Conservation (phyloP, 345 rosid species). For the Pelargonium nanum region DNA sequence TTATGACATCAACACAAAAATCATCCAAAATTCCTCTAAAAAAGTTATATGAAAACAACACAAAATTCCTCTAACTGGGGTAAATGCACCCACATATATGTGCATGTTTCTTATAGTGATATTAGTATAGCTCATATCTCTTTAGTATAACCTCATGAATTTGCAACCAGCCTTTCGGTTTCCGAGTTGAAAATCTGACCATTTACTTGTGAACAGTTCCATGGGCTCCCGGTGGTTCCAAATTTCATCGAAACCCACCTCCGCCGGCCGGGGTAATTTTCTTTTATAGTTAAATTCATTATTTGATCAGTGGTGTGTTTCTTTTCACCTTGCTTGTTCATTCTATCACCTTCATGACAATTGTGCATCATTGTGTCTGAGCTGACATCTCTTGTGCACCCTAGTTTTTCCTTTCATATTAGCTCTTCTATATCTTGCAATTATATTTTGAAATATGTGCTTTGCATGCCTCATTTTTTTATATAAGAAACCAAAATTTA, state of each 20-base stretch:
- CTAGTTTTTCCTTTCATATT: neutral
- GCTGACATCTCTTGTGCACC: neutral
- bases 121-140: neutral
- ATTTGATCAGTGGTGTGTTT: too few species aligned
- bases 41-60: too few species aligned
- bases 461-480: neutral
- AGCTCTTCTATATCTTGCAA: neutral
- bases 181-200: slow-evolving; percentile 5
- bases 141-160: neutral
- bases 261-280: slow-evolving; percentile 84
- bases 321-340: neutral
- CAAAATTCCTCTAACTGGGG: too few species aligned
- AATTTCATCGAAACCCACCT: slow-evolving; percentile 86
- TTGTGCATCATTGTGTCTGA: too few species aligned
- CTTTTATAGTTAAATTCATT: too few species aligned
- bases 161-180: neutral
- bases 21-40: too few species aligned
- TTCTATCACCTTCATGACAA: neutral
- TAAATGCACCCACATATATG: too few species aligned
- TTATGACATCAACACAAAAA: too few species aligned
- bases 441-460: neutral
- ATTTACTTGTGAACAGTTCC: slow-evolving; percentile 56
- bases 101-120: too few species aligned
- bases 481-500: too few species aligned
- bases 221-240: slow-evolving; percentile 98